These are phyloP conservation scores for Ustilago bromivora DNA, from an alignment of 1,284 basidiomycete species.

Conservation along the genomic window DNA sequence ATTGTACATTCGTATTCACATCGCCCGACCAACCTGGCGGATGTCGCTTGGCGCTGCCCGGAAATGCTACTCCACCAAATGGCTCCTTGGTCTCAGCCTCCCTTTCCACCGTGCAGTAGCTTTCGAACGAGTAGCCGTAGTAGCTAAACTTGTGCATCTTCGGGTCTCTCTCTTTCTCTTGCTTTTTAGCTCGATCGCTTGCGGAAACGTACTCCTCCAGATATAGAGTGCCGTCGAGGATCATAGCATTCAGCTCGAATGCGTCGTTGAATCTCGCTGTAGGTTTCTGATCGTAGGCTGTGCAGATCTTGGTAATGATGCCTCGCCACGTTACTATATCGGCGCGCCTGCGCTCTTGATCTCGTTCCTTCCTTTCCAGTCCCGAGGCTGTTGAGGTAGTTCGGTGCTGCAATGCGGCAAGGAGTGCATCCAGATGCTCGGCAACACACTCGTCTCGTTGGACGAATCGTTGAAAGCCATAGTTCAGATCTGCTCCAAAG, in stretches of 20 bases:
- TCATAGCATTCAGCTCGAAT: slow-evolving; percentile 69
- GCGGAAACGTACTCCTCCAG: slow-evolving; percentile 82
- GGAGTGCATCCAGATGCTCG: slow-evolving; percentile 54
- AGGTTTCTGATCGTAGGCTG: slow-evolving; percentile 44
- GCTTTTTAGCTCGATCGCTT: slow-evolving; percentile 77
- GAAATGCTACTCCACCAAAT: slow-evolving; percentile 8
- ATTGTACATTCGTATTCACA: slow-evolving; percentile 93
- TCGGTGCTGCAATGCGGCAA: slow-evolving; percentile 36
- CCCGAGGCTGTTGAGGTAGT: slow-evolving; percentile 23
- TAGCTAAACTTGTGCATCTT: slow-evolving; percentile 20
- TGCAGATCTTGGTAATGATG: slow-evolving; percentile 82
- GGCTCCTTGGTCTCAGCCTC: slow-evolving; percentile 14
- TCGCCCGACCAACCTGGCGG: slow-evolving; percentile 79
- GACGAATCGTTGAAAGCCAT: slow-evolving; percentile 75
- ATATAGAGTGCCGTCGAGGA: slow-evolving; percentile 77
- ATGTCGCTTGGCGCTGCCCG: neutral
- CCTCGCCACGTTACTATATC: slow-evolving; percentile 85
- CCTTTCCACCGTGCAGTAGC: slow-evolving; percentile 78
- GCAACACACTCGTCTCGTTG: slow-evolving; percentile 76
- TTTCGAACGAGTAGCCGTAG: slow-evolving; percentile 81
- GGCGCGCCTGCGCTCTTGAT: slow-evolving; percentile 62
- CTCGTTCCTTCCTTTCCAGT: slow-evolving; percentile 19
- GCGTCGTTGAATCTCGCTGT: slow-evolving; percentile 73
- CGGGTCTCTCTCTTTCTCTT: slow-evolving; percentile 55
- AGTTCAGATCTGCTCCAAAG: slow-evolving; percentile 65